Evolutionary conservation across 78 protist species (phyloP), one percentile per base, ranked within the genome.

Genomic region (Corallochytrium limacisporum): DNA sequence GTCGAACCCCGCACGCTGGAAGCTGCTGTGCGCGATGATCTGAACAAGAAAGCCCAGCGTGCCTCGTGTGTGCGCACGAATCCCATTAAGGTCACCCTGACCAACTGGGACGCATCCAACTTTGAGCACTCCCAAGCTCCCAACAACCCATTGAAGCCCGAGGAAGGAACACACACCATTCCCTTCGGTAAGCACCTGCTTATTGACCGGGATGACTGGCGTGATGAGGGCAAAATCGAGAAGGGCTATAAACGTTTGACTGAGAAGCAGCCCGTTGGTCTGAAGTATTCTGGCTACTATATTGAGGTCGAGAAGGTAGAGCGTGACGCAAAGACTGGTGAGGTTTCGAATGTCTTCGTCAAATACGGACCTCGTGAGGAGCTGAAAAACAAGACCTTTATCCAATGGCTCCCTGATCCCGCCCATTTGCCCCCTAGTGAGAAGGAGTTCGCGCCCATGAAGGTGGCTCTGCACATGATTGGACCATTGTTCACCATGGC

Each of bases 371-470:
- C 26, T n/a, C 39, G 44, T 9, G 57, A 24, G 29, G 48, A 47
- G 47, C 26, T 49, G 38, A 28, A 20, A 33, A 87, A 79, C 69
- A 83, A 79, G 40, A 89, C 93, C 15, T 53, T 87, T 50, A 84
- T 91, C 46, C 92, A 89, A 63, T 91, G 96, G 96, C 89, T 91
- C 31, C 2, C 67, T 55, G 81, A 31, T n/a, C 77, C 32, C 16
- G 22, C 18, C 15, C 35, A 42, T n/a, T 32, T 39, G 50, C 24
- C 50, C 66, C 66, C 38, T 31, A 16, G 66, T 20, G 10, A 0
- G 13, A 48, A n/a, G n/a, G n/a, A n/a, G n/a, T n/a, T n/a, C 32
- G 16, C 31, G 32, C 82, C 78, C 44, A 12, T 43, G 12, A 33
- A n/a, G 2, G 72, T 49, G 7, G 80, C 78, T 35, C 67, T 75